These are phyloP conservation scores for Vaccinium myrtillus DNA, from an alignment of 148 eudicot species.

Conservation along the genomic window DNA sequence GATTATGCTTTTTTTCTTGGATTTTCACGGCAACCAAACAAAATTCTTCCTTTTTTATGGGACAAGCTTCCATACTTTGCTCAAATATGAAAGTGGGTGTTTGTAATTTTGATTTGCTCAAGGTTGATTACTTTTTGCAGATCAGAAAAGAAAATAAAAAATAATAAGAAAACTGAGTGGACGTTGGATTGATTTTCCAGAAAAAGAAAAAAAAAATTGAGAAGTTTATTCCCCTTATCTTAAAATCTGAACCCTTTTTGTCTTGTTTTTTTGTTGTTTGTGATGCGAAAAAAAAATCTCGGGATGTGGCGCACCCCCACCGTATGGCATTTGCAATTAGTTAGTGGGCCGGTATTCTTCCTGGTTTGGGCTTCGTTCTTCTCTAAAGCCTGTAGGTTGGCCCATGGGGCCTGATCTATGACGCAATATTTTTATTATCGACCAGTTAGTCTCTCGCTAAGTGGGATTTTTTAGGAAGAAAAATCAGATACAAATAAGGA, in stretches of 20 bases:
- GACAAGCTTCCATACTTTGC: background rate
- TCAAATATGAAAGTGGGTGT: background rate
- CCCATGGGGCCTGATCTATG: background rate
- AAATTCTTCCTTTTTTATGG: background rate
- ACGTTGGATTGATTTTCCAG: no score
- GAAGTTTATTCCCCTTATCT: background rate
- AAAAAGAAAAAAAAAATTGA: no score
- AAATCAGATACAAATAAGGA: no score
- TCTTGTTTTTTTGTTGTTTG: background rate
- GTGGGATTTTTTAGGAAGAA: no score
- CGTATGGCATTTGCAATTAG: background rate
- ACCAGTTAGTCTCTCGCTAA: no score
- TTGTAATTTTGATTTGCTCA: background rate
- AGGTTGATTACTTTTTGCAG: background rate
- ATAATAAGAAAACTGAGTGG: no score
- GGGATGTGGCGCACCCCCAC: background rate
- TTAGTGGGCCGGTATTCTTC: background rate
- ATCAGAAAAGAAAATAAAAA: no score
- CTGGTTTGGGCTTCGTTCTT: background rate
- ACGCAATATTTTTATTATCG: no score
- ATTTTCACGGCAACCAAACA: background rate
- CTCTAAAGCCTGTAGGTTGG: background rate
- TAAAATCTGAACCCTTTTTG: background rate
- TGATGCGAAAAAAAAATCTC: background rate
- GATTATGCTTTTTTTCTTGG: background rate